phyloP scores from a whole-genome alignment of 495 filamentous ascomycete species.

The Cryomyces minteri region DNA sequence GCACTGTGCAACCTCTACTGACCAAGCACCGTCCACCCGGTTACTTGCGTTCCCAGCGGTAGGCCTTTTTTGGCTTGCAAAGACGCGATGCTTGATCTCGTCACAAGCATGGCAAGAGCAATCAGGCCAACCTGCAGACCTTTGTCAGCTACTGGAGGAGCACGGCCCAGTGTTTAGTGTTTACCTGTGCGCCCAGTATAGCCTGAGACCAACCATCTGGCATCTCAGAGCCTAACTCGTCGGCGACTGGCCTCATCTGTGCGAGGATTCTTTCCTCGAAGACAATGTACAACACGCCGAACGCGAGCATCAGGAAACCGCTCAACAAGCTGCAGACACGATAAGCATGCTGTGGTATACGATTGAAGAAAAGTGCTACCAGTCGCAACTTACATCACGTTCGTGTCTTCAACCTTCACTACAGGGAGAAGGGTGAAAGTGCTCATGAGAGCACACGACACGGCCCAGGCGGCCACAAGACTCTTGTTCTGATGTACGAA shows the following conservation, averaged over 20 bases:
- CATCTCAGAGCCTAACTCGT: constrained; percentile 5
- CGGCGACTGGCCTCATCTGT: constrained; percentile 9
- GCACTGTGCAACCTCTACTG: too few relatives aligned
- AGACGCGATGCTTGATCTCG: constrained; percentile 59
- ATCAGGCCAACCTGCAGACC: constrained; percentile 54
- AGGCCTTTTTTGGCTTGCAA: constrained; percentile 75
- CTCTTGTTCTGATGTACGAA: constrained; percentile 48
- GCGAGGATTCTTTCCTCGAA: constrained; percentile 57
- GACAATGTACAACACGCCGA: constrained; percentile 64
- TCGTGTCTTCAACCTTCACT: constrained; percentile 62
- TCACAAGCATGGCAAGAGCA: constrained; percentile 67
- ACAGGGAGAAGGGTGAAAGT: constrained; percentile 79
- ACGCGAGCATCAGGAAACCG: constrained; percentile 56
- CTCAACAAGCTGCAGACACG: constrained; percentile 49
- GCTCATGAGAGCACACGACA: constrained; percentile 69
- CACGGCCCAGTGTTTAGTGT: too few relatives aligned
- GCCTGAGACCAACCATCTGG: constrained; percentile 11
- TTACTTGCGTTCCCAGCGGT: constrained; percentile 72
- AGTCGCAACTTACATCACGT: constrained; percentile 46
- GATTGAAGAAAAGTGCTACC: background rate
- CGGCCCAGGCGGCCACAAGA: constrained; percentile 54
- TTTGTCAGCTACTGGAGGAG: too few relatives aligned
- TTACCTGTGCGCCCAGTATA: constrained; percentile 20
- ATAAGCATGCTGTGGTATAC: background rate
- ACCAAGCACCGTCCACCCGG: constrained; percentile 77